Percentiles rank a stretch among this genome's conserved stretches.
Conservation (phyloP, 1,284 basidiomycete species). For the Papiliotrema fonsecae region DNA sequence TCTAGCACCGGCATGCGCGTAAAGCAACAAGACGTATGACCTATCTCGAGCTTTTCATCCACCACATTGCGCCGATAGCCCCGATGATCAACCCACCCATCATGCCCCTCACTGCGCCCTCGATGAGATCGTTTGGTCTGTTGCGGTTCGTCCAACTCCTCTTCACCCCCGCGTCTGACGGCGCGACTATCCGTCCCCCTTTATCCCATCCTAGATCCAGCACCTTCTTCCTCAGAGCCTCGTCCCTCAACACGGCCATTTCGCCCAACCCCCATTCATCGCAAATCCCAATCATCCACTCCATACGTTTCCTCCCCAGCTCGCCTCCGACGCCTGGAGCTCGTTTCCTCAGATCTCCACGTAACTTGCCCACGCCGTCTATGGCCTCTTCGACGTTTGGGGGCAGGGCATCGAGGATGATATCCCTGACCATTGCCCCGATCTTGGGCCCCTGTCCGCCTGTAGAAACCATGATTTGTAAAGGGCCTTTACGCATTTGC, state of each 20-base stretch:
- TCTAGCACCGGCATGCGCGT: too few species aligned
- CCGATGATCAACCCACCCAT: neutral
- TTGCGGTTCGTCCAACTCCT: neutral
- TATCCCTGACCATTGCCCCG: conserved; percentile 72
- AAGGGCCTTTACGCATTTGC: conserved; percentile 80
- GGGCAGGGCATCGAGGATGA: conserved; percentile 66
- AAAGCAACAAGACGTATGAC: neutral
- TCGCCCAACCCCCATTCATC: conserved; percentile 59
- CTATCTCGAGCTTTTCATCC: neutral
- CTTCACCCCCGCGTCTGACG: conserved; percentile 25
- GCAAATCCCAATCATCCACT: conserved; percentile 90
- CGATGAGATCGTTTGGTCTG: neutral
- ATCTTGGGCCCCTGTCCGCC: conserved; percentile 90
- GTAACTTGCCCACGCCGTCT: conserved; percentile 61
- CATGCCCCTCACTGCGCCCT: neutral
- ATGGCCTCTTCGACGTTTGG: conserved; percentile 73
- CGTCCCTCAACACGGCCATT: conserved; percentile 40
- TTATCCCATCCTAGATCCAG: conserved; percentile 48
- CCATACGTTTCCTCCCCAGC: conserved; percentile 63
- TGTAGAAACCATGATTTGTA: conserved; percentile 95
- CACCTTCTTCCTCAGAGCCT: conserved; percentile 28
- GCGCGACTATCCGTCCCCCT: conserved; percentile 33
- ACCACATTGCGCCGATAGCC: neutral
- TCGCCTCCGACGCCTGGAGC: conserved; percentile 54
- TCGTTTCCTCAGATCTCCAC: conserved; percentile 49